Conservation (phyloP, 2,329 filamentous ascomycete species). For the Celoporthe dispersa region DNA sequence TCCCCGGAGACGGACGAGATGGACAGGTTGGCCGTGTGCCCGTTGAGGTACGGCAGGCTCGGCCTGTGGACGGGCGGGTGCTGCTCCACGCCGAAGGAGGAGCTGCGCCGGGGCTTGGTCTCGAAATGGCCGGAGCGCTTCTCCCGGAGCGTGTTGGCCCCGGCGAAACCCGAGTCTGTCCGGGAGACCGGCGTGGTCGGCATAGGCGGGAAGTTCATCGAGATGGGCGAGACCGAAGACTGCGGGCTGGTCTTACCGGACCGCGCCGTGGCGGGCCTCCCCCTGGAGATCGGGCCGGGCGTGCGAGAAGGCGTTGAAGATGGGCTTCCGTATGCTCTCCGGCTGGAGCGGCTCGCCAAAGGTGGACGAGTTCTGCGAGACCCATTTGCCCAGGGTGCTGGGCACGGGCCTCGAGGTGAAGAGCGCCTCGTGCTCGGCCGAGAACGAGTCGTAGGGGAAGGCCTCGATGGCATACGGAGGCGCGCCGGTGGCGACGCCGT, state of each 20-base stretch:
- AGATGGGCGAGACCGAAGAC: constrained; percentile 75
- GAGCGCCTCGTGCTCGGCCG: constrained; percentile 80
- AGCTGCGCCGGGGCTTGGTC: constrained; percentile 80
- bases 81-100: constrained; percentile 85
- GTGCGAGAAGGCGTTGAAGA: constrained; percentile 91
- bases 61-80: constrained; percentile 69
- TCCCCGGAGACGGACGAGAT: constrained; percentile 64
- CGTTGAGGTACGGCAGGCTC: constrained; percentile 74
- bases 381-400: constrained; percentile 81
- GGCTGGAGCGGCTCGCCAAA: constrained; percentile 72
- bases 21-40: constrained; percentile 63
- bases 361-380: constrained; percentile 84
- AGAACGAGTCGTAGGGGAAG: constrained; percentile 87
- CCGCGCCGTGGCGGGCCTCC: constrained; percentile 78
- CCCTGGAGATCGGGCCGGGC: constrained; percentile 72
- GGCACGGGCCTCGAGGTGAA: constrained; percentile 74
- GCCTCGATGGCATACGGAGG: constrained; percentile 92
- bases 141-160: constrained; percentile 85
- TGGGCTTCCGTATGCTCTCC: constrained; percentile 59
- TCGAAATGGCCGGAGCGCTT: constrained; percentile 93
- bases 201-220: constrained; percentile 75
- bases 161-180: constrained; percentile 87
- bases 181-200: constrained; percentile 81
- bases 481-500: constrained; percentile 83
- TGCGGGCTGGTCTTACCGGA: constrained; percentile 66